Percentiles rank a stretch among this genome's conserved stretches.
These are phyloP conservation scores for Alopecurus myosuroides DNA, from an alignment of 176 grass and related monocot species.

Conservation along the genomic window DNA sequence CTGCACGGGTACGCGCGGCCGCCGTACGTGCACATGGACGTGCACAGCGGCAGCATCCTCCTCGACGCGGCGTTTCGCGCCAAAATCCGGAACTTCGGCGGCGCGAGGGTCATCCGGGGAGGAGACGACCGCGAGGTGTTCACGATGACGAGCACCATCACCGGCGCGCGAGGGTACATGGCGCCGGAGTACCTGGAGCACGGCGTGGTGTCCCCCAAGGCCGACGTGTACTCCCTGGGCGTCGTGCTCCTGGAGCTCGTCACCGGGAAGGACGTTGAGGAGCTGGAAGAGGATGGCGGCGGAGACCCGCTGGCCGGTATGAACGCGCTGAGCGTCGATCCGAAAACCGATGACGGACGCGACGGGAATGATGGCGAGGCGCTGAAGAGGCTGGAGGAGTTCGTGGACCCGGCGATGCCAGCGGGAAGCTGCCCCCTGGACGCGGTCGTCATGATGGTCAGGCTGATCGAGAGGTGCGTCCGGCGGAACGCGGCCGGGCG, in stretches of 20 bases:
- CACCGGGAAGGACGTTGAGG: slow-evolving; percentile 44
- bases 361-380: not conserved
- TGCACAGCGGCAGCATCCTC: slow-evolving; percentile 47
- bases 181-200: slow-evolving; percentile 78
- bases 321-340: not conserved
- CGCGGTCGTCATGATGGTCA: slow-evolving; percentile 30
- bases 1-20: slow-evolving; percentile 61
- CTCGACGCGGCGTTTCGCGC: slow-evolving; percentile 47
- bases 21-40: slow-evolving; percentile 75
- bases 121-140: slow-evolving; percentile 9
- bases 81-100: slow-evolving; percentile 59
- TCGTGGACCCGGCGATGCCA: slow-evolving; percentile 55
- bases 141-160: slow-evolving; percentile 55
- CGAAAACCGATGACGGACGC: not conserved
- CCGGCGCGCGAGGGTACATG: slow-evolving; percentile 49
- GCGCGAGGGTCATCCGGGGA: slow-evolving; percentile 28
- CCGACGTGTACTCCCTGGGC: slow-evolving; percentile 76
- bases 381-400: slow-evolving; percentile 35
- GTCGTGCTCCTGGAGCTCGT: slow-evolving; percentile 72
- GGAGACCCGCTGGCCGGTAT: not conserved
- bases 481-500: slow-evolving; percentile 12
- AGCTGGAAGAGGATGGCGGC: slow-evolving; percentile 19
- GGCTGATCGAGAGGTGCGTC: slow-evolving; percentile 55
- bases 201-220: slow-evolving; percentile 55
- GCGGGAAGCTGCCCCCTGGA: slow-evolving; percentile 33